Conservation (phyloP, 1,284 basidiomycete species). For the Trametes sp. region DNA sequence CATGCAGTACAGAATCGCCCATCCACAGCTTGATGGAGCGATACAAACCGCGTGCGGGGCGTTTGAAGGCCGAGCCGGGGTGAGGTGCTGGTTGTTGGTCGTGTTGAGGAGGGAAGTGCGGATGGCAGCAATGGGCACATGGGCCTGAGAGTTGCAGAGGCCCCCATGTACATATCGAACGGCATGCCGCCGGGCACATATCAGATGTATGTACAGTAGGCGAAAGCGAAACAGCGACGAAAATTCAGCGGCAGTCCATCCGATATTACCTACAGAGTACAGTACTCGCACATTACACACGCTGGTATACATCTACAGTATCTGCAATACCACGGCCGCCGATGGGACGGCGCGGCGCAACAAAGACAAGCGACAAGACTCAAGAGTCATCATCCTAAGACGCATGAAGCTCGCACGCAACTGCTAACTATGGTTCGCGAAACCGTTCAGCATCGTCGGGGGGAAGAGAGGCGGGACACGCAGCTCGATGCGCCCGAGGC, state of each 20-base stretch:
- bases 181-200: too few relatives aligned
- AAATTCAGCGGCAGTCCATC: neutral
- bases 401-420: neutral
- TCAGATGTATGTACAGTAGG: neutral
- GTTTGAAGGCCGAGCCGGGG: too few relatives aligned
- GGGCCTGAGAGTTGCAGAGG: too few relatives aligned
- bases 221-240: neutral
- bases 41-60: too few relatives aligned
- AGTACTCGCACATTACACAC: constrained; percentile 1
- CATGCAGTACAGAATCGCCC: neutral
- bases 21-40: neutral
- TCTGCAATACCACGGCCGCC: neutral
- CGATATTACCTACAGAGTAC: neutral
- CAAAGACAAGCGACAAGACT: too few relatives aligned
- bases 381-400: constrained; percentile 5
- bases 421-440: constrained; percentile 24
- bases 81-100: too few relatives aligned
- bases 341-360: too few relatives aligned
- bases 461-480: constrained; percentile 13
- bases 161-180: too few relatives aligned
- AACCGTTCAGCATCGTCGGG: constrained; percentile 3
- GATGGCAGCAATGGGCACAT: too few relatives aligned
- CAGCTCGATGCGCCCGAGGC: constrained; percentile 19
- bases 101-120: too few relatives aligned
- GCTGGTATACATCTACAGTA: neutral